Evolutionary conservation across 1,139 yeast genomes (phyloP), one percentile per base, ranked within the genome.

Genomic region (Pichia sp.): DNA sequence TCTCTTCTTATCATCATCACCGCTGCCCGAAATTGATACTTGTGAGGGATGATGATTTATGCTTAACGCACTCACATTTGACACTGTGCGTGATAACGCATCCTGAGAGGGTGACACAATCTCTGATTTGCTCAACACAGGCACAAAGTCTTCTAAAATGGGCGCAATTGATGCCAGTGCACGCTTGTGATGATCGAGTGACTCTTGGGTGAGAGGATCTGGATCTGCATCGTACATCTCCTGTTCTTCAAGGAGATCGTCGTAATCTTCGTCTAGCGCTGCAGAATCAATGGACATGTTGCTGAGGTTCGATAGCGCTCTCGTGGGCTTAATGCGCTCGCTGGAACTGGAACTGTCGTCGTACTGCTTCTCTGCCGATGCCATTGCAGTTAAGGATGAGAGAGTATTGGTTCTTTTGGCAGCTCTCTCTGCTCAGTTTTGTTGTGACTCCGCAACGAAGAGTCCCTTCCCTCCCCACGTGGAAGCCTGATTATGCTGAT

Each of bases 91-190:
- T 2, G 59, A 54, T 13, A 55, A 35, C 2, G 54, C 53, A 33
- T 50, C 51, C 20, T 53, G 50, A 5, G 49, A 33, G n/a, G 60
- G 60, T 20, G 59, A 53, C 3, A 55, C 57, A 20, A 56, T 47
- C 38, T 58, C 63, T 4, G 60, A 54, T 37, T 56, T 55, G 2
- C 80, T 74, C 1, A 87, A 72, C 53, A 79, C 81, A 4, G 93
- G 93, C 9, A 75, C 69, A 56, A 79, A 82, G 17, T 51, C 59
- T 53, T 80, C 83, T 32, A 82, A 58, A 58, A 81, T 80, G 3
- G 93, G 91, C 0, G 91, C 91, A 26, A 82, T 74, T 1, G 85
- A 72, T 3, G 84, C 88, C 63, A 81, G 77, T 5, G 91, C 88
- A 45, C 66, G 73, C 47, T 65, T 65, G 22, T 57, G 62, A 23